A percentile compares a stretch with the other conserved stretches of the same genome.
These are phyloP conservation scores for Viridothelium virens DNA, from an alignment of 495 filamentous ascomycete genomes.

Conservation along the genomic window DNA sequence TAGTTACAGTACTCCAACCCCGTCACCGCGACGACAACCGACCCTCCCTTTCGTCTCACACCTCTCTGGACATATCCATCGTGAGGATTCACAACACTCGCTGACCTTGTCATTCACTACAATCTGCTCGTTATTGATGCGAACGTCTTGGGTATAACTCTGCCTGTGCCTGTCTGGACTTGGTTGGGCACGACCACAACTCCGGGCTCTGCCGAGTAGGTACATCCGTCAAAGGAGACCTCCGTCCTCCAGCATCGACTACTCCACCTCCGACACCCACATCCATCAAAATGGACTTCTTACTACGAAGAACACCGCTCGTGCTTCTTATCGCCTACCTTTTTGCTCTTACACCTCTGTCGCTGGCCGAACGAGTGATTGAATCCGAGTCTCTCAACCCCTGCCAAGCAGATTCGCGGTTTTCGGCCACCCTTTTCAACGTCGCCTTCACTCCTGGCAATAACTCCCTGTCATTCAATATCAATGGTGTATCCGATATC, in stretches of 20 bases:
- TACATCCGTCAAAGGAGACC: constrained; percentile 5
- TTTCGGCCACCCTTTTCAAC: constrained; percentile 81
- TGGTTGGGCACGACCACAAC: not conserved
- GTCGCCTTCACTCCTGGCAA: constrained; percentile 73
- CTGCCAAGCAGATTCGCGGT: constrained; percentile 53
- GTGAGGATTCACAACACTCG: constrained; percentile 5
- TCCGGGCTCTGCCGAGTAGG: not conserved
- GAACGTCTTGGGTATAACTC: not conserved
- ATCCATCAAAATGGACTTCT: constrained; percentile 25
- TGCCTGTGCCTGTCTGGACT: not conserved
- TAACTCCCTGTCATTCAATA: constrained; percentile 60
- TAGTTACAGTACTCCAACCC: not conserved
- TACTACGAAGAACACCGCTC: constrained; percentile 20
- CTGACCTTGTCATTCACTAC: not conserved
- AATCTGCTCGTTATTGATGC: not conserved
- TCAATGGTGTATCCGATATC: constrained; percentile 78
- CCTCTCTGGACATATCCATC: not conserved
- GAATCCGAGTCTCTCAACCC: constrained; percentile 37
- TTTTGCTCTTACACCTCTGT: constrained; percentile 21
- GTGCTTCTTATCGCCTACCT: constrained; percentile 24
- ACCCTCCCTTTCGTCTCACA: not conserved
- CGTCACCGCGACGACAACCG: constrained; percentile 9
- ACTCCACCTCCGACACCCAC: not conserved
- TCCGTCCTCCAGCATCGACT: not conserved
- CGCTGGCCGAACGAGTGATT: constrained; percentile 33